Evolutionary conservation across 2,329 filamentous ascomycete species (phyloP), one percentile per base, ranked within the genome.

Genomic region (Trichoderma semiorbis): DNA sequence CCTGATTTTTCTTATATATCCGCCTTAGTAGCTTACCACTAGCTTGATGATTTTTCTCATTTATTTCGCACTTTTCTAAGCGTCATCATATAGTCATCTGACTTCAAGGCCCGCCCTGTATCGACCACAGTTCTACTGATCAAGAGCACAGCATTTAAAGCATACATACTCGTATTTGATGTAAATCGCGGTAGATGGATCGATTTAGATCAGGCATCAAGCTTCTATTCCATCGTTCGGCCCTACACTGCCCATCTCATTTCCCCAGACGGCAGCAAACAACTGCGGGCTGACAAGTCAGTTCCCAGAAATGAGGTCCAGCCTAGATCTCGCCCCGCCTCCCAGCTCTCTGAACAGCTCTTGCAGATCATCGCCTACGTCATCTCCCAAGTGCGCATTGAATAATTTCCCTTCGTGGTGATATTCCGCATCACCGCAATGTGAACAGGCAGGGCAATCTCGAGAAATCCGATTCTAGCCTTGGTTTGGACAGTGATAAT

Each of bases 271-370:
- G 58, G 34, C 30, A 30, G 30, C 24, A 30, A 10, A 60, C 57
- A 21, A 34, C 57, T 36, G 28, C 55, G 57, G 55, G 57, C 66
- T 69, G 66, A 69, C 55, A 69, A 61, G 66, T 69, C 66, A 69
- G 66, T 66, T 66, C 28, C 47, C 63, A 66, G 63, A 66, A 66
- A 66, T 66, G 47, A 66, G 34, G 63, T 16, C 43, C 63, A 18
- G 47, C 58, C 47, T 55, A 58, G 66, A 69, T 69, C 55, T 60
- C 14, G 55, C 66, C 66, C 66, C 66, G 66, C 66, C 57, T 69
- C 39, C 39, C 66, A 26, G 53, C 53, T 57, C 53, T 57, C 36
- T 60, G 16, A 28, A 21, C n/a, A n/a, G 21, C 3, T 60, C 26
- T 39, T 28, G 12, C 36, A 60, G 63, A 55, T 66, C 43, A 28